Evolutionary conservation across 441 rosid species (phyloP).

Genomic region (Biscutella laevigata): DNA sequence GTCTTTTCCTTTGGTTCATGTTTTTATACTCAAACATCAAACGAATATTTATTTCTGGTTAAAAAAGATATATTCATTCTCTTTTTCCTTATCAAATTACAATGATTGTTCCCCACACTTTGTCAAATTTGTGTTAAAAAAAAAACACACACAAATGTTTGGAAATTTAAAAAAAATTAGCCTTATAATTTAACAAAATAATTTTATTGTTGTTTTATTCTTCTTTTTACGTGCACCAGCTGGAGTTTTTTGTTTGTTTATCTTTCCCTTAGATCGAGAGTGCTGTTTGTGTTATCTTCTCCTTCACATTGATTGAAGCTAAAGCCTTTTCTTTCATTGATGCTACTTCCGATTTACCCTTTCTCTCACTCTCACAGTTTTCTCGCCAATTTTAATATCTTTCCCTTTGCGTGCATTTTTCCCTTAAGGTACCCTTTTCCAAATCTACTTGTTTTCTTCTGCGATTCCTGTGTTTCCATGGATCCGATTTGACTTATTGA

Average conservation of each 20-base stretch:
- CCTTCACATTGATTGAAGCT: conserved; percentile 23
- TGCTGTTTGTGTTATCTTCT: conserved; percentile 14
- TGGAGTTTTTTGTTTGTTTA: conserved; percentile 2
- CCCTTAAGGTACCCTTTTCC: neutral
- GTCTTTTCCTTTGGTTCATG: too few relatives aligned
- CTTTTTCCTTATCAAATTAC: too few relatives aligned
- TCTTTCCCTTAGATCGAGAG: conserved; percentile 1
- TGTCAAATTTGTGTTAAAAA: too few relatives aligned
- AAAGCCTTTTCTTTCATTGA: conserved; percentile 16
- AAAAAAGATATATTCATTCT: too few relatives aligned
- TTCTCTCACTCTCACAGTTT: conserved; percentile 22
- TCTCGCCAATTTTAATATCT: conserved; percentile 3
- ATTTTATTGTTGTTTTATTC: too few relatives aligned
- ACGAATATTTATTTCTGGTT: too few relatives aligned
- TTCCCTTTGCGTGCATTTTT: conserved; percentile 22
- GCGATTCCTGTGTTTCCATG: conserved; percentile 1
- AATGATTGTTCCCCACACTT: too few relatives aligned
- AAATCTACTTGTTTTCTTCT: neutral
- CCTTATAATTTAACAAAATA: too few relatives aligned
- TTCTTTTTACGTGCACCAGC: conserved; percentile 20
- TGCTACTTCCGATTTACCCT: conserved; percentile 13
- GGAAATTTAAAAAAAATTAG: too few relatives aligned
- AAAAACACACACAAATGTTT: too few relatives aligned
- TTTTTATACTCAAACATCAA: too few relatives aligned
- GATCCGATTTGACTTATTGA: conserved; percentile 22